A percentile compares a stretch with the other conserved stretches of the same genome.
phyloP scores from a whole-genome alignment of 1,284 basidiomycete genomes.

The Pascua guehoae region DNA sequence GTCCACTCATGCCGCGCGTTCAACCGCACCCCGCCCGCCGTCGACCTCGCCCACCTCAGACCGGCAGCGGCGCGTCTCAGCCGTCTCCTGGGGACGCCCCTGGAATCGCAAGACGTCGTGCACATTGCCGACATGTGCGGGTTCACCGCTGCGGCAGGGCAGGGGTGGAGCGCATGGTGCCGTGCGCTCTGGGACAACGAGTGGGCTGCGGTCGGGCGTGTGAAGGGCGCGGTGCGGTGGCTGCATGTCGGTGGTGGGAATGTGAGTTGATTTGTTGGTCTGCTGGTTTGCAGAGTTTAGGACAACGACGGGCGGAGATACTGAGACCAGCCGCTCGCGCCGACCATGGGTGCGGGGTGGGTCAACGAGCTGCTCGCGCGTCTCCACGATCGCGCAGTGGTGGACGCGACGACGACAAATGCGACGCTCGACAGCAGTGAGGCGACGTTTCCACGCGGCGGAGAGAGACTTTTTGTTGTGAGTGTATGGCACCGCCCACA shows the following conservation, averaged over 20 bases:
- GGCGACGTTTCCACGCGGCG: constrained; percentile 62
- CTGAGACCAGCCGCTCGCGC: background rate
- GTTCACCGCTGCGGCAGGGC: constrained; percentile 56
- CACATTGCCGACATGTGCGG: constrained; percentile 70
- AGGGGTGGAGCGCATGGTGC: constrained; percentile 65
- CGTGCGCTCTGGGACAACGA: constrained; percentile 59
- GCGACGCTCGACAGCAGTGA: constrained; percentile 65
- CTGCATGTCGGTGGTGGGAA: constrained; percentile 59
- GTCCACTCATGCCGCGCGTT: constrained; percentile 64
- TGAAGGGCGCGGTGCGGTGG: constrained; percentile 69
- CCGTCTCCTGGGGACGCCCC: constrained; percentile 54
- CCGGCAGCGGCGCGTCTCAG: constrained; percentile 48
- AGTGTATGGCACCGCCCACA: constrained; percentile 32
- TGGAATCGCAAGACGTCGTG: constrained; percentile 59
- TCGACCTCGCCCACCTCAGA: background rate
- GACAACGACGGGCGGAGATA: constrained; percentile 1
- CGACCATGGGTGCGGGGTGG: constrained; percentile 59
- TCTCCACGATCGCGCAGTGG: constrained; percentile 60
- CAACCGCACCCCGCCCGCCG: constrained; percentile 27
- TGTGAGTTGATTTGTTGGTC: constrained; percentile 51
- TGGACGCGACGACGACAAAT: constrained; percentile 72
- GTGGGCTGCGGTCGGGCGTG: constrained; percentile 65
- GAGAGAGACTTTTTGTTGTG: constrained; percentile 40
- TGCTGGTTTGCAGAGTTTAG: constrained; percentile 28
- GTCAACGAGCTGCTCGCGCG: constrained; percentile 78